These are phyloP conservation scores for Buxus sempervirens DNA, from an alignment of 164 flowering plant species.

Conservation along the genomic window DNA sequence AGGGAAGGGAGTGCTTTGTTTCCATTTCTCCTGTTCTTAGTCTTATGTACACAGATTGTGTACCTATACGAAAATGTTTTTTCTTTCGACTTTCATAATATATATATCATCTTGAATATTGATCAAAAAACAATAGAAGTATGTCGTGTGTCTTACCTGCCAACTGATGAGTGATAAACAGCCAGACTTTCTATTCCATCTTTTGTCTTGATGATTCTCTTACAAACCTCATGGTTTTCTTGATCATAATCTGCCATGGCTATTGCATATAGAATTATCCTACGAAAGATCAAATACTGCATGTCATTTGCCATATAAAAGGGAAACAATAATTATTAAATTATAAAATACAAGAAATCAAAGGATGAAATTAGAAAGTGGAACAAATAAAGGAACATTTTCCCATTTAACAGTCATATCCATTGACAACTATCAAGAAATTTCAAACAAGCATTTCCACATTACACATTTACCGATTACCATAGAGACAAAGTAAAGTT, in stretches of 20 bases:
- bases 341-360: neutral
- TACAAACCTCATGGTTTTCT: constrained; percentile 31
- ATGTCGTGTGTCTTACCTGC: constrained; percentile 46
- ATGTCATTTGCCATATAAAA: constrained; percentile 4
- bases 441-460: neutral
- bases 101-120: too few relatives aligned
- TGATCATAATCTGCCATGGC: constrained; percentile 86
- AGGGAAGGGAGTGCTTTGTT: too few relatives aligned
- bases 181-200: constrained; percentile 73
- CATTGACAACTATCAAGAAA: neutral
- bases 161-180: constrained; percentile 68
- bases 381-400: neutral
- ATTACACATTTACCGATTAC: neutral
- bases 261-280: constrained; percentile 83
- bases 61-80: too few relatives aligned
- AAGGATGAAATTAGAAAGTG: neutral
- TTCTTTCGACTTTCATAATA: too few relatives aligned
- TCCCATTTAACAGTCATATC: neutral
- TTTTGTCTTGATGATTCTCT: constrained; percentile 55
- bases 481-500: neutral
- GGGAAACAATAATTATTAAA: neutral
- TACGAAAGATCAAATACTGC: constrained; percentile 15
- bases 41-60: too few relatives aligned
- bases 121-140: too few relatives aligned
- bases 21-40: too few relatives aligned